phyloP scores from a whole-genome alignment of 352 stramenopile genomes.

The Phytophthora multivora region DNA sequence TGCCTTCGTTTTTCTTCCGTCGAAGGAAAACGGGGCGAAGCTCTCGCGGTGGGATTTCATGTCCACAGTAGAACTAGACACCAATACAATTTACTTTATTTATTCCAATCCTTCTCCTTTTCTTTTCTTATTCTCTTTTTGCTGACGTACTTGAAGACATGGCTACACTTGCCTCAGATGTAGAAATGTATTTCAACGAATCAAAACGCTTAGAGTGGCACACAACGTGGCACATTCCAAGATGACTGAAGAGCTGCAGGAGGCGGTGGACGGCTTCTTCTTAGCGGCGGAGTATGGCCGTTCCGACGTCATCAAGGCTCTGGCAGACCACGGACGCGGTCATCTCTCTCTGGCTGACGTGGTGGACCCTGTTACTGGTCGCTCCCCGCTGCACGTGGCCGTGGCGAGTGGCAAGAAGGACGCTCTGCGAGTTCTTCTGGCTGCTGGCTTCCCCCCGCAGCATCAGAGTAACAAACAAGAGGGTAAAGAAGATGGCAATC shows the following conservation, averaged over 20 bases:
- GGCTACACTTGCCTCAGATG: conserved; percentile 14
- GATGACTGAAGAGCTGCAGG: conserved; percentile 54
- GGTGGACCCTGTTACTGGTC: conserved; percentile 63
- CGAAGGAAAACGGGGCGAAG: conserved; percentile 45
- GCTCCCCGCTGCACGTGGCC: conserved; percentile 79
- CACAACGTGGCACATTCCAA: conserved; percentile 10
- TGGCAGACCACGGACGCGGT: conserved; percentile 68
- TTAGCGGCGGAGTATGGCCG: conserved; percentile 80
- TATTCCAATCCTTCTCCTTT: conserved; percentile 15
- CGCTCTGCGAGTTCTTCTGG: conserved; percentile 76
- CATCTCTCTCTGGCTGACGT: conserved; percentile 54
- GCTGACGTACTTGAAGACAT: conserved; percentile 11
- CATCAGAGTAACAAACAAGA: conserved; percentile 36
- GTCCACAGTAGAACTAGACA: conserved; percentile 20
- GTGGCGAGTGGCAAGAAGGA: conserved; percentile 77
- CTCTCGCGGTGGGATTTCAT: conserved; percentile 37
- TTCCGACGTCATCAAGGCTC: conserved; percentile 85
- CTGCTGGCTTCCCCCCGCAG: conserved; percentile 74
- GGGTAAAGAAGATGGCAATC: conserved; percentile 14
- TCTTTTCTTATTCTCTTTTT: background rate
- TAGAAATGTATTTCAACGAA: conserved; percentile 27
- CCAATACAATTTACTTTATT: conserved; percentile 19
- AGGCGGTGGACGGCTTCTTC: conserved; percentile 84
- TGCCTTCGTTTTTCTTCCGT: conserved; percentile 44
- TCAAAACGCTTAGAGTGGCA: conserved; percentile 33